Conservation (phyloP, 139 green algal genomes). For the Auxenochlorella pyrenoidosa region DNA sequence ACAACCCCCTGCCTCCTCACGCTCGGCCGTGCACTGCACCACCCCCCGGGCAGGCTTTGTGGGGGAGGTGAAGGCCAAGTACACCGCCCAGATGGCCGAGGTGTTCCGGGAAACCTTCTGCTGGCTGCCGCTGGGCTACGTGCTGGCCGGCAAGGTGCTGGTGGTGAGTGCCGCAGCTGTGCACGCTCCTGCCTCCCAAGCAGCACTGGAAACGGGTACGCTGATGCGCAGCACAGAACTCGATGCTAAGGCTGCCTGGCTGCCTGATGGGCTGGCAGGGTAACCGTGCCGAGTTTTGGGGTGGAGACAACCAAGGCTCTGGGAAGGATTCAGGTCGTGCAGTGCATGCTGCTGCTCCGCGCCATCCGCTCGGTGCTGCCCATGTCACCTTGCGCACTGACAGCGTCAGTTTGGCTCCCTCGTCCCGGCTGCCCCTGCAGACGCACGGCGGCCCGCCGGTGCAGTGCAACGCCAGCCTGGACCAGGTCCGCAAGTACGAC, state of each 20-base stretch:
- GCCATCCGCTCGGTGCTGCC: too few relatives aligned
- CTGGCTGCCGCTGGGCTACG: slow-evolving; percentile 89
- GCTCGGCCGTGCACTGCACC: too few relatives aligned
- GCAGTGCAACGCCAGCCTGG: slow-evolving; percentile 20
- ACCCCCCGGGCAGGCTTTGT: slow-evolving; percentile 46
- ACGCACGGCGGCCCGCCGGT: slow-evolving; percentile 27
- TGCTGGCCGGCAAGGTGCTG: slow-evolving; percentile 87
- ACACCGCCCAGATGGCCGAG: slow-evolving; percentile 74
- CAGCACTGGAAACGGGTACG: not conserved
- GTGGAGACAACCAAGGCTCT: too few relatives aligned
- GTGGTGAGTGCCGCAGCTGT: slow-evolving; percentile 86
- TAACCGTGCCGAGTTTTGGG: too few relatives aligned
- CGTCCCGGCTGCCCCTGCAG: not conserved
- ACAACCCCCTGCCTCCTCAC: not conserved
- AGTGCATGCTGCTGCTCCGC: too few relatives aligned
- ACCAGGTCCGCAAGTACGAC: slow-evolving; percentile 17
- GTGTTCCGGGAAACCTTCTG: slow-evolving; percentile 94
- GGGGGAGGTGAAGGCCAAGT: slow-evolving; percentile 93
- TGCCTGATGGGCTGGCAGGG: too few relatives aligned
- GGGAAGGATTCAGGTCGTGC: too few relatives aligned
- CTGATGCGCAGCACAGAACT: too few relatives aligned
- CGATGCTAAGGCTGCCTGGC: too few relatives aligned
- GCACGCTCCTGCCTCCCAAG: not conserved
- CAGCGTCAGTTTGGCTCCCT: too few relatives aligned
- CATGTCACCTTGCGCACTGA: too few relatives aligned